Evolutionary conservation across 1,139 yeast genomes (phyloP).

Genomic region (Hyphopichia burtonii): DNA sequence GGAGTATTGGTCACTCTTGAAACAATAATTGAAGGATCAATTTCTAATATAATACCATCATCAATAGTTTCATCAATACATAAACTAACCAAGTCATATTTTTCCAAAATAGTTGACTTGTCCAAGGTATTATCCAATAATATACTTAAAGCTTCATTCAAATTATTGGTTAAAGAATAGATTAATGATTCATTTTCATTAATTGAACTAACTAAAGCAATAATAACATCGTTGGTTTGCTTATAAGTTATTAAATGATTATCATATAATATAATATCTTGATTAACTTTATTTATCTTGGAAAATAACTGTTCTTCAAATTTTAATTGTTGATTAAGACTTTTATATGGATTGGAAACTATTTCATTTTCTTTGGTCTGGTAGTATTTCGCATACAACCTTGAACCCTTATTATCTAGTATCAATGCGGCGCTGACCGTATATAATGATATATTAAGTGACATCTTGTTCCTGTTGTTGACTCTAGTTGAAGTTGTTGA

Average conservation of each 20-base stretch:
- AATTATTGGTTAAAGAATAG: constrained; percentile 73
- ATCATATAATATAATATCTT: constrained; percentile 79
- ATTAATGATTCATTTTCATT: constrained; percentile 86
- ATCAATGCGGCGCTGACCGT: constrained; percentile 75
- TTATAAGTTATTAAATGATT: constrained; percentile 79
- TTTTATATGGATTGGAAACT: constrained; percentile 28
- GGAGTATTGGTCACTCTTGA: constrained; percentile 89
- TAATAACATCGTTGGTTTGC: constrained; percentile 75
- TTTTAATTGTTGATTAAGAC: constrained; percentile 63
- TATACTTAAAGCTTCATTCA: constrained; percentile 78
- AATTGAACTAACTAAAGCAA: constrained; percentile 66
- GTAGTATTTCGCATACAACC: constrained; percentile 86
- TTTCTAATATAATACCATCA: constrained; percentile 87
- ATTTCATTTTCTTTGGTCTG: constrained; percentile 18
- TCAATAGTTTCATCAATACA: constrained; percentile 92
- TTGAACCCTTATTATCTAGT: constrained; percentile 77
- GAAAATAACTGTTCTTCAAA: constrained; percentile 73
- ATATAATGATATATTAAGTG: constrained; percentile 68
- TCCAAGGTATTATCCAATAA: constrained; percentile 76
- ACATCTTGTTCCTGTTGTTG: constrained; percentile 26
- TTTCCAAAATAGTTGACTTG: constrained; percentile 72
- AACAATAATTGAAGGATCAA: constrained; percentile 83
- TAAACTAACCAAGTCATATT: constrained; percentile 81
- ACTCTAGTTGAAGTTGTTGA: neutral
- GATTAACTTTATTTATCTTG: constrained; percentile 77